Percentiles rank a stretch among this genome's conserved stretches.
Conservation (phyloP, 805 yeast genomes). For the Ogataea ramenticola region DNA sequence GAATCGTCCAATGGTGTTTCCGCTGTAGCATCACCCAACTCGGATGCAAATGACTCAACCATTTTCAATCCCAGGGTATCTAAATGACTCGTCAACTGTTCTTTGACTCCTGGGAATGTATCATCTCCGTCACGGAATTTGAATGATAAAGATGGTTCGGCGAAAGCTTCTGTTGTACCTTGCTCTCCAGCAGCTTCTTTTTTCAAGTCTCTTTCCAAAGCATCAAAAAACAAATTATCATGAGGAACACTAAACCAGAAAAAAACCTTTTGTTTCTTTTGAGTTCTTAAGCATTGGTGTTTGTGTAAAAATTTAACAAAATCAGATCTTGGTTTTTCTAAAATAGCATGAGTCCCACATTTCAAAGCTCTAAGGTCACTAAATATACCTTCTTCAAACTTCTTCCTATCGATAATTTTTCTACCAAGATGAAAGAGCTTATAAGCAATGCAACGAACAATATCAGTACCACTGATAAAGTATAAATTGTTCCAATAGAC, state of each 20-base stretch:
- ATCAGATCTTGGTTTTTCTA: conserved; percentile 81
- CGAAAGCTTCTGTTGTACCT: conserved; percentile 64
- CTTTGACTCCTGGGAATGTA: conserved; percentile 44
- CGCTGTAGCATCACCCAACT: background rate
- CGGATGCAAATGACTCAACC: conserved; percentile 2
- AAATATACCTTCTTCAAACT: conserved; percentile 94
- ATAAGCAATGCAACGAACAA: conserved; percentile 84
- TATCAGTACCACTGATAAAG: conserved; percentile 93
- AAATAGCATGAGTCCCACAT: conserved; percentile 77
- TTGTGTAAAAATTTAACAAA: conserved; percentile 79
- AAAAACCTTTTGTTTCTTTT: conserved; percentile 93
- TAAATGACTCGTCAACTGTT: conserved; percentile 37
- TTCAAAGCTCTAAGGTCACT: conserved; percentile 84
- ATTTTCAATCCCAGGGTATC: conserved; percentile 9
- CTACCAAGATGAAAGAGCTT: conserved; percentile 89
- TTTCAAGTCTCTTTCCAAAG: conserved; percentile 85
- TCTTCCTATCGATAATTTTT: conserved; percentile 74
- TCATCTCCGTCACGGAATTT: conserved; percentile 48
- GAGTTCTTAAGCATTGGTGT: conserved; percentile 85
- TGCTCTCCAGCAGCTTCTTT: conserved; percentile 55
- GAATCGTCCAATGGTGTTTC: background rate
- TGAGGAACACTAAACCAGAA: conserved; percentile 96
- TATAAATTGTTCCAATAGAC: conserved; percentile 87
- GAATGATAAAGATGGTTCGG: conserved; percentile 79
- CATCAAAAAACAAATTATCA: conserved; percentile 86